Evolutionary conservation across 2,329 filamentous ascomycete genomes (phyloP).

Genomic region (Endoconidiophora polonica): DNA sequence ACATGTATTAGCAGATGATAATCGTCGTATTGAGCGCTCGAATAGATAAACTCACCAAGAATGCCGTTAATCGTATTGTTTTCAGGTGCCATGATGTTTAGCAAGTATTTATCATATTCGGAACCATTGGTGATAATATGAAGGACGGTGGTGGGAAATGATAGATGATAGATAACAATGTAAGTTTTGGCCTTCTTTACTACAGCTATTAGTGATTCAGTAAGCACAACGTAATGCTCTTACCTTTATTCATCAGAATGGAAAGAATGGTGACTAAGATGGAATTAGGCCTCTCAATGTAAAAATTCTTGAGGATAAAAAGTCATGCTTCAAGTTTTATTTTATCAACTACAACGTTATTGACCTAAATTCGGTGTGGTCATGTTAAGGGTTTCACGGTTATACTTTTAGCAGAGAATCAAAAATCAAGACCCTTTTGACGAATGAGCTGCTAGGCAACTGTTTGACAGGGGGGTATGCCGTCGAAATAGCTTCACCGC

Average conservation of each 20-base stretch:
- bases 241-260: too few species aligned
- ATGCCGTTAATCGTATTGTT: constrained; percentile 21
- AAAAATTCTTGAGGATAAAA: neutral
- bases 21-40: neutral
- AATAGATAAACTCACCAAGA: constrained; percentile 19
- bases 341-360: neutral
- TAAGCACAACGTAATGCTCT: too few species aligned
- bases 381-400: too few species aligned
- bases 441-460: constrained; percentile 2
- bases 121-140: too few species aligned
- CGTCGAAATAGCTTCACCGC: constrained; percentile 7
- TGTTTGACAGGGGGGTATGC: neutral
- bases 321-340: neutral
- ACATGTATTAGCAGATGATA: neutral
- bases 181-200: too few species aligned
- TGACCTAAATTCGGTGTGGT: too few species aligned
- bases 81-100: constrained; percentile 20
- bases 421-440: neutral
- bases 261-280: neutral
- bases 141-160: too few species aligned
- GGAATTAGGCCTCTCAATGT: neutral
- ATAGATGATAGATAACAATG: too few species aligned
- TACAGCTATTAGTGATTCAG: too few species aligned
- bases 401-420: neutral
- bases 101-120: too few species aligned